phyloP scores from a whole-genome alignment of 495 filamentous ascomycete species.

The Sabuloglossum arenarium region DNA sequence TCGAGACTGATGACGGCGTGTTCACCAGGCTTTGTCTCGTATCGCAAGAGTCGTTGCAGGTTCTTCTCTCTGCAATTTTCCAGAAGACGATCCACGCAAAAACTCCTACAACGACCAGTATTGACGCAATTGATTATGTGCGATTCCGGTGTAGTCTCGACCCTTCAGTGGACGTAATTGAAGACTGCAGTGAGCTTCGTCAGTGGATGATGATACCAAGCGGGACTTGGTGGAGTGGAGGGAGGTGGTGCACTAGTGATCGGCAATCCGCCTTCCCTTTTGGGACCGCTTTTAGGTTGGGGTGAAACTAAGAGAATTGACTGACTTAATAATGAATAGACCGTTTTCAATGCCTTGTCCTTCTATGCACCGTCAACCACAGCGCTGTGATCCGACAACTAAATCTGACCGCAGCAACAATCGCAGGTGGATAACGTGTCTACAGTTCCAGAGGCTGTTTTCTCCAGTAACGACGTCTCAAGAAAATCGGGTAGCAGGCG shows the following conservation, averaged over 20 bases:
- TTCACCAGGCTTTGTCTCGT: not conserved
- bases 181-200: not conserved
- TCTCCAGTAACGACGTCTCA: not conserved
- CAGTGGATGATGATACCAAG: not conserved
- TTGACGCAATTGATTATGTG: not conserved
- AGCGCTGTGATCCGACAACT: no score
- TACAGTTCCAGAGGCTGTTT: not conserved
- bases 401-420: not conserved
- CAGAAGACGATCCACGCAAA: not conserved
- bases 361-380: no score
- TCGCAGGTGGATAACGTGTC: not conserved
- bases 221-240: not conserved
- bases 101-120: not conserved
- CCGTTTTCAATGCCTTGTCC: no score
- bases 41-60: not conserved
- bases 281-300: not conserved
- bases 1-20: not conserved
- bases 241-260: not conserved
- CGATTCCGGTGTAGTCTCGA: not conserved
- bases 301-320: not conserved
- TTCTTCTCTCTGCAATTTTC: not conserved
- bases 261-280: not conserved
- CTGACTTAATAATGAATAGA: no score
- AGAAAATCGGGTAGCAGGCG: not conserved
- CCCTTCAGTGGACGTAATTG: not conserved